Conservation (phyloP, 1,139 yeast genomes). For the Suhomyces atakaporum region DNA sequence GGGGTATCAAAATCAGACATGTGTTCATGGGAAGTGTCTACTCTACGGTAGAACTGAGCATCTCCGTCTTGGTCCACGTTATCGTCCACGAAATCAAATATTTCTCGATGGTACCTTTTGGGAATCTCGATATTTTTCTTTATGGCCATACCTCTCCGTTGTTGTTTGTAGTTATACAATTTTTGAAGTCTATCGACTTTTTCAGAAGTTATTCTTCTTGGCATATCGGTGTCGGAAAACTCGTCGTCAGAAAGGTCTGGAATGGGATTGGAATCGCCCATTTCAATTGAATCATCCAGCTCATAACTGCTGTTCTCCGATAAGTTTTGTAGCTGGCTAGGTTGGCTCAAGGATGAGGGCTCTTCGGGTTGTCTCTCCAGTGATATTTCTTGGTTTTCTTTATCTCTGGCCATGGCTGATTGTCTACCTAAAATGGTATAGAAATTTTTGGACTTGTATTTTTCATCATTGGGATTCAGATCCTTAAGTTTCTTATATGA, state of each 20-base stretch:
- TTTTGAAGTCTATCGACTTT: not conserved
- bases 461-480: constrained; percentile 42
- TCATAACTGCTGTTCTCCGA: constrained; percentile 9
- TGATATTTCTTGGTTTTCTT: constrained; percentile 9
- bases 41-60: constrained; percentile 9
- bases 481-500: constrained; percentile 35
- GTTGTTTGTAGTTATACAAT: constrained; percentile 2
- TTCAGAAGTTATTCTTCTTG: not conserved
- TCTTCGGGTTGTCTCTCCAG: constrained; percentile 4
- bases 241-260: constrained; percentile 1
- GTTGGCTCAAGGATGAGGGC: constrained; percentile 4
- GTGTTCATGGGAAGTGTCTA: constrained; percentile 15
- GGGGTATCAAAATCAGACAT: constrained; percentile 15
- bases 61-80: constrained; percentile 11
- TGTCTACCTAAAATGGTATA: constrained; percentile 39
- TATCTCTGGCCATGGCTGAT: constrained; percentile 16
- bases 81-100: constrained; percentile 17
- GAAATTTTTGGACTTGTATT: constrained; percentile 41
- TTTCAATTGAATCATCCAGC: constrained; percentile 7
- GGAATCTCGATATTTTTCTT: constrained; percentile 19
- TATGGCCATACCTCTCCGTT: constrained; percentile 41
- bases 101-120: constrained; percentile 1
- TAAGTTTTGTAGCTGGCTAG: constrained; percentile 1
- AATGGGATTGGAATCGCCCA: not conserved
- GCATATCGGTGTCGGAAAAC: not conserved